Conservation (phyloP, 352 stramenopile genomes). For the Globisporangium lucens region DNA sequence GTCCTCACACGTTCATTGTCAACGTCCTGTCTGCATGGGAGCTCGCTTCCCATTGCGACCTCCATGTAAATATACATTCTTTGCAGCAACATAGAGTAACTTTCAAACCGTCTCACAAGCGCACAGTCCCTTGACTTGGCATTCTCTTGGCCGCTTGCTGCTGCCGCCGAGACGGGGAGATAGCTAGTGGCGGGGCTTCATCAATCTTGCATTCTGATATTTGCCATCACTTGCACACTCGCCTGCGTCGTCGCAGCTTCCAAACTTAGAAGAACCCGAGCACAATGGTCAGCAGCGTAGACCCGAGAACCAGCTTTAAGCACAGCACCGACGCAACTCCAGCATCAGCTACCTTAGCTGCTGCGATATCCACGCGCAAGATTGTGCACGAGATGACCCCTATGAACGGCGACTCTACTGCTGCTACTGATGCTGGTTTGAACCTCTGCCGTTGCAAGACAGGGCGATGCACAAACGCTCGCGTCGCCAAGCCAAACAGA, state of each 20-base stretch:
- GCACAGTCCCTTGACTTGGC: neutral
- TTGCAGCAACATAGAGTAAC: neutral
- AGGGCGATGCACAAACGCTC: conserved; percentile 60
- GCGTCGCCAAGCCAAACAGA: conserved; percentile 75
- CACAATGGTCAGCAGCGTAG: neutral
- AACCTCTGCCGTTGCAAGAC: conserved; percentile 79
- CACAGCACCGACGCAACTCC: neutral
- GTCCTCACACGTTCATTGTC: neutral
- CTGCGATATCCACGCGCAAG: neutral
- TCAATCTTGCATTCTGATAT: neutral
- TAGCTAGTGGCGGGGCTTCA: neutral
- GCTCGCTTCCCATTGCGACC: neutral
- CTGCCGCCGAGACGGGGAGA: neutral
- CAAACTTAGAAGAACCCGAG: neutral
- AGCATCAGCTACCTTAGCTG: neutral
- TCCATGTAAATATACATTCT: neutral
- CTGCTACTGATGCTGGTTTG: neutral
- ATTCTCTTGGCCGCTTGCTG: neutral
- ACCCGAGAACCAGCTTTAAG: neutral
- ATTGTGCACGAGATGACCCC: neutral
- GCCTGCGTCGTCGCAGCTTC: too few relatives aligned
- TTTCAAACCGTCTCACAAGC: neutral
- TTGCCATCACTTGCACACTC: neutral
- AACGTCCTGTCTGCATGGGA: neutral
- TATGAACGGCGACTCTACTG: neutral